Percentiles rank a stretch among this genome's conserved stretches.
phyloP scores from a whole-genome alignment of 352 stramenopile genomes.

The Phytopythium oedochilum region DNA sequence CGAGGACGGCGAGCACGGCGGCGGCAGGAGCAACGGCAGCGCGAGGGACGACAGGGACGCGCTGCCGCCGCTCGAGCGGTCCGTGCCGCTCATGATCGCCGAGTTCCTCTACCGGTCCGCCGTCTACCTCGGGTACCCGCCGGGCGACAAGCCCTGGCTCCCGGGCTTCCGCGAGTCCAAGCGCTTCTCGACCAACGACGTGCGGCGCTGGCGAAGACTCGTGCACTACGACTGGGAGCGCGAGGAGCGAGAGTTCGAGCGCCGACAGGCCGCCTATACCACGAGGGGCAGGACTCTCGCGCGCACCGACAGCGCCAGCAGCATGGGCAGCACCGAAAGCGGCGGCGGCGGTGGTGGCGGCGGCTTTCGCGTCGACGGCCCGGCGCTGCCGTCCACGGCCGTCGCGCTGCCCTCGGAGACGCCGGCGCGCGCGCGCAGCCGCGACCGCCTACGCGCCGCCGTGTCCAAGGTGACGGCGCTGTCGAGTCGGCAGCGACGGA shows the following conservation, averaged over 20 bases:
- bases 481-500: background rate
- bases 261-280: no score
- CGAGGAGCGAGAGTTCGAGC: conserved; percentile 36
- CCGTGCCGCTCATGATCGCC: conserved; percentile 73
- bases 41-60: background rate
- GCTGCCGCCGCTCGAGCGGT: conserved; percentile 37
- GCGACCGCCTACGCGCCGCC: background rate
- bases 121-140: conserved; percentile 54
- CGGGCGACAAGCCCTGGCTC: conserved; percentile 45
- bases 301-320: conserved; percentile 4
- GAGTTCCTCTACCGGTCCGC: conserved; percentile 76
- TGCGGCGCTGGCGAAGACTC: conserved; percentile 68
- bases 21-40: background rate
- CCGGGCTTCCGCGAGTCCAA: conserved; percentile 64
- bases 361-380: conserved; percentile 4
- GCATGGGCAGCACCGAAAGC: conserved; percentile 5
- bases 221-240: conserved; percentile 65
- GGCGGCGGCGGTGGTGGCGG: background rate
- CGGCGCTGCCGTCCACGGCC: background rate
- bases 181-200: conserved; percentile 68
- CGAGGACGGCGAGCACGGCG: background rate
- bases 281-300: background rate
- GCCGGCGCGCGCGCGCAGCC: background rate
- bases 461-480: conserved; percentile 3
- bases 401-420: conserved; percentile 2